Evolutionary conservation across 2,329 filamentous ascomycete genomes (phyloP).

Genomic region (Mycogone perniciosa): DNA sequence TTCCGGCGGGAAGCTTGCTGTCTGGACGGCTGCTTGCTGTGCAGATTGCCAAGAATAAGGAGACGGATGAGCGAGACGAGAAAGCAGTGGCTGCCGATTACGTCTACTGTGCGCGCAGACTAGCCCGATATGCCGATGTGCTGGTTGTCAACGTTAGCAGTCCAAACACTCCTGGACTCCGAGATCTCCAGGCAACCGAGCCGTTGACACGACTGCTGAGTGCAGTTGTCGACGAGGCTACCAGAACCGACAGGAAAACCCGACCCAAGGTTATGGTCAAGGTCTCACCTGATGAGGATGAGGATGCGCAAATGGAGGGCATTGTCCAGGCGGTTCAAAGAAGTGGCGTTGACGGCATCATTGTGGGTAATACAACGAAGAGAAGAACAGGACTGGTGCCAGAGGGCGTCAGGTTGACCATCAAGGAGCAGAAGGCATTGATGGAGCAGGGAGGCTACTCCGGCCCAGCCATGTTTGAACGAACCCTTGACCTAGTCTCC

Average conservation of each 20-base stretch:
- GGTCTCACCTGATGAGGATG: slow-evolving; percentile 92
- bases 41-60: slow-evolving; percentile 96
- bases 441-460: slow-evolving; percentile 83
- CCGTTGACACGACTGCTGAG: slow-evolving; percentile 74
- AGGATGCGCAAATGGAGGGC: slow-evolving; percentile 73
- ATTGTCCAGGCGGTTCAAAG: slow-evolving; percentile 80
- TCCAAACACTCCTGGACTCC: slow-evolving; percentile 88
- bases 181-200: slow-evolving; percentile 77
- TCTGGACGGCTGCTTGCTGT: slow-evolving; percentile 76
- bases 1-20: slow-evolving; percentile 75
- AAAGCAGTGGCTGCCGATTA: slow-evolving; percentile 75
- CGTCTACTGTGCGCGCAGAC: slow-evolving; percentile 76
- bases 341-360: slow-evolving; percentile 87
- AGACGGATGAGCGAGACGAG: slow-evolving; percentile 77
- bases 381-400: slow-evolving; percentile 66
- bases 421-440: slow-evolving; percentile 60
- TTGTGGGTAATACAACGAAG: slow-evolving; percentile 96
- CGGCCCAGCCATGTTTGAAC: slow-evolving; percentile 79
- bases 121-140: slow-evolving; percentile 87
- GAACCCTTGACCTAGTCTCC: slow-evolving; percentile 70
- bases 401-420: slow-evolving; percentile 55
- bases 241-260: slow-evolving; percentile 58
- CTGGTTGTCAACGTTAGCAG: slow-evolving; percentile 98
- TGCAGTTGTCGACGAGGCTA: slow-evolving; percentile 75
- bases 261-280: slow-evolving; percentile 85